phyloP scores from a whole-genome alignment of 1,139 yeast species.

The Candida smagusa region DNA sequence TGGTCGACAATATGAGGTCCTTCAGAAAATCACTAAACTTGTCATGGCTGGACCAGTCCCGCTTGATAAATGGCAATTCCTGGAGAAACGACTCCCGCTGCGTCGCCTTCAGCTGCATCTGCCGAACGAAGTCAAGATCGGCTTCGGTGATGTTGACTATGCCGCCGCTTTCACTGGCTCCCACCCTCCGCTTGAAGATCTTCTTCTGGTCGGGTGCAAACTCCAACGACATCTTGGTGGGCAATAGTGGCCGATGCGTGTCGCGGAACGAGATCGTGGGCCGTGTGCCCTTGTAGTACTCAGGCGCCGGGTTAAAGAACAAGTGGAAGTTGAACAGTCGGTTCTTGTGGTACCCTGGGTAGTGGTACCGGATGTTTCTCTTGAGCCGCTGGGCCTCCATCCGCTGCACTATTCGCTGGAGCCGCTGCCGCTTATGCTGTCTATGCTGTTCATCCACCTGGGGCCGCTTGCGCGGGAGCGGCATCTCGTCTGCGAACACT shows the following conservation, averaged over 20 bases:
- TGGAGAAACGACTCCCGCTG: slow-evolving; percentile 17
- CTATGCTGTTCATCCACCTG: slow-evolving; percentile 21
- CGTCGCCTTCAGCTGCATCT: slow-evolving; percentile 21
- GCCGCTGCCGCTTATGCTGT: slow-evolving; percentile 21
- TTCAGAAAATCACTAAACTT: slow-evolving; percentile 45
- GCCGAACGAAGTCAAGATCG: slow-evolving; percentile 32
- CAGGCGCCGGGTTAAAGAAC: slow-evolving; percentile 63
- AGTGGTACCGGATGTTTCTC: slow-evolving; percentile 46
- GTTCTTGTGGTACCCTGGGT: slow-evolving; percentile 59
- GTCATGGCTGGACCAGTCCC: slow-evolving; percentile 38
- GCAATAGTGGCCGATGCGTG: slow-evolving; percentile 54
- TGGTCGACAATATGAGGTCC: slow-evolving; percentile 67
- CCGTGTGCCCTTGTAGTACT: slow-evolving; percentile 47
- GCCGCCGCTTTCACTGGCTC: neutral
- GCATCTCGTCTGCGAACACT: slow-evolving; percentile 29
- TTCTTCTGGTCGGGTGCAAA: slow-evolving; percentile 46
- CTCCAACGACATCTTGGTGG: slow-evolving; percentile 51
- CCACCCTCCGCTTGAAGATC: slow-evolving; percentile 27
- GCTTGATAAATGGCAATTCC: slow-evolving; percentile 31
- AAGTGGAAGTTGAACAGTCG: slow-evolving; percentile 63
- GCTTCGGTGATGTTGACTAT: slow-evolving; percentile 21
- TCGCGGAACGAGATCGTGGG: slow-evolving; percentile 45
- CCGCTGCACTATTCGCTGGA: slow-evolving; percentile 27
- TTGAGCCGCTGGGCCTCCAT: slow-evolving; percentile 32
- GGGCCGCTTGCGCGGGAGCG: slow-evolving; percentile 17